Base-by-base conservation (phyloP, 768 basidiomycete genomes). In the Trichaptum fuscoviolaceum region DNA sequence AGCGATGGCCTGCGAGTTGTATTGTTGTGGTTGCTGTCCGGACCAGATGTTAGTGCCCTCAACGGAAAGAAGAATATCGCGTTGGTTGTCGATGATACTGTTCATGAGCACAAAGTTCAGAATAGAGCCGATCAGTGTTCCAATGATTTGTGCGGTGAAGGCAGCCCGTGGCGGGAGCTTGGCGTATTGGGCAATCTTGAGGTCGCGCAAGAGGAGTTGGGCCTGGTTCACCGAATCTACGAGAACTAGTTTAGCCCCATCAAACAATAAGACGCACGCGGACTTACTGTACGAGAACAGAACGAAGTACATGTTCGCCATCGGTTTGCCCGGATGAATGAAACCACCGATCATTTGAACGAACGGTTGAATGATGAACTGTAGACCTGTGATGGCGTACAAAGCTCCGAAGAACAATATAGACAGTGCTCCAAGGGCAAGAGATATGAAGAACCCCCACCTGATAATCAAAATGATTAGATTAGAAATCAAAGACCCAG, bases 81-180 rank as follows among this genome's bases (percentile, higher is more conserved):
- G 77, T 61, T 87, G 83, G 52, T 74, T 79, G 63, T 79, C 77
- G 71, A 89, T 80, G 66, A 89, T 84, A 1, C 80, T 80, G 68
- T 84, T 86, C 86, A 87, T 87, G 63, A 89, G 70, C 58, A 87
- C 82, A 74, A 76, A 79, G 71, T 80, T 80, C 63, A 80, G 70
- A 1, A 80, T 30, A 2, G 73, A 69, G 30, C 83, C 84, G 64
- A 85, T 73, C 34, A 85, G 68, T 6, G 84, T 84, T 26, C 84
- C 84, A 52, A 80, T 66, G 17, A 80, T 75, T 67, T 85, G 84
- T 9, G 80, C 83, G n/a, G 78, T 78, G 70, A 83, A 84, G 0
- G 84, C 79, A 7, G 79, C 79, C 35, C 82, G 78, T 57, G 83
- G 83, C 5, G 83, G 81, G 36, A 84, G 71, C 71, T 85, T 84